Conservation (phyloP, 208 protist genomes). For the Naegleria fowleri region DNA sequence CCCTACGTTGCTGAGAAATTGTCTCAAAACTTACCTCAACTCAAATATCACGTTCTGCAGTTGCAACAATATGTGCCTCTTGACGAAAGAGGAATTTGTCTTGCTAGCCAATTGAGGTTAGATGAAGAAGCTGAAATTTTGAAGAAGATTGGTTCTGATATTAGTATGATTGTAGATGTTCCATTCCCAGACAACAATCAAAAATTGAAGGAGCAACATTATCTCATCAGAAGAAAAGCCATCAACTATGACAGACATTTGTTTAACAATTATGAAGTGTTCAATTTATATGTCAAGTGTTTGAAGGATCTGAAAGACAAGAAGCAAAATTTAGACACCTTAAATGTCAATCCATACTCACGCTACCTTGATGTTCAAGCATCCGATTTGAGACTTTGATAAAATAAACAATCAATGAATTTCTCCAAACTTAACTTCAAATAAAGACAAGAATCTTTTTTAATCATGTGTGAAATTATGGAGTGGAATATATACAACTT, state of each 20-base stretch:
- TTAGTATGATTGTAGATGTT: not conserved
- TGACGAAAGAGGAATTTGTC: not conserved
- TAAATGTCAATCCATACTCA: not conserved
- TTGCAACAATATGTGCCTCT: not conserved
- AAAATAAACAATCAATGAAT: too few species aligned
- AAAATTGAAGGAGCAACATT: not conserved
- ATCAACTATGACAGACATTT: conserved; percentile 1
- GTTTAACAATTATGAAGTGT: conserved; percentile 18
- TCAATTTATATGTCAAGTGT: conserved; percentile 11
- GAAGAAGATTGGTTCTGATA: not conserved
- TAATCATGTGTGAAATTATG: too few species aligned
- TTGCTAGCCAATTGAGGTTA: not conserved
- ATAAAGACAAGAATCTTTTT: too few species aligned
- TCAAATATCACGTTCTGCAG: conserved; percentile 1
- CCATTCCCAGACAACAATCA: not conserved
- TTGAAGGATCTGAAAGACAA: not conserved
- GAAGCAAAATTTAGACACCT: not conserved
- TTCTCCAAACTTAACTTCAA: too few species aligned
- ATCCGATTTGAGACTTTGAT: not conserved
- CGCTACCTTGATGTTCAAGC: not conserved
- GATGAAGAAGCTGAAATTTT: not conserved
- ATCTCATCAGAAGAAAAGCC: conserved; percentile 17
- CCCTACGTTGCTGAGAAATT: conserved; percentile 8
- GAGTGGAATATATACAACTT: too few species aligned
- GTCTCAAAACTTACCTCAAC: not conserved